Evolutionary conservation across 495 filamentous ascomycete genomes (phyloP).

Genomic region (Neurospora intermedia): DNA sequence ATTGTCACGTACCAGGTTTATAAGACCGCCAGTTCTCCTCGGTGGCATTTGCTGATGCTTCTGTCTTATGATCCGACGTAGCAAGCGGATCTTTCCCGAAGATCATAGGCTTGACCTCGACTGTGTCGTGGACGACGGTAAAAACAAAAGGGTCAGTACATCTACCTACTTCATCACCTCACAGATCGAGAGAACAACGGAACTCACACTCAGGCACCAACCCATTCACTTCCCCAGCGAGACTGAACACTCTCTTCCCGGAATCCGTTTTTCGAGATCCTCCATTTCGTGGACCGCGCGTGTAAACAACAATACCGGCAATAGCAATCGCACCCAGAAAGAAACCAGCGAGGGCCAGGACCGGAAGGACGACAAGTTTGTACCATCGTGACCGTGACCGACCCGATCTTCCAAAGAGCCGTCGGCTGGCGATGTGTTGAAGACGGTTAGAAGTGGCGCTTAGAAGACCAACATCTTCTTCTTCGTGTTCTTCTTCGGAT

Average conservation of each 20-base stretch:
- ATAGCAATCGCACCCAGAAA: neutral
- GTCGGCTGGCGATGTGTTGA: neutral
- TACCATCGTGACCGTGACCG: neutral
- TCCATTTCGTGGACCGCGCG: neutral
- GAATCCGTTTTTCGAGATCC: neutral
- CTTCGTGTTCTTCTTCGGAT: neutral
- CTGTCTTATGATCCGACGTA: slow-evolving; percentile 6
- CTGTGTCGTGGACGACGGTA: neutral
- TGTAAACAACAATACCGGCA: neutral
- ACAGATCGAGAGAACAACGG: neutral
- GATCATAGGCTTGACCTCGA: neutral
- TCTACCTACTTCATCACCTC: neutral
- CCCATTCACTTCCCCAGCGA: neutral
- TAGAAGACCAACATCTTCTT: neutral
- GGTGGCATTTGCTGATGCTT: slow-evolving; percentile 2
- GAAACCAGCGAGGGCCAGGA: neutral
- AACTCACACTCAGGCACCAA: neutral
- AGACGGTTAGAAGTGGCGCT: neutral
- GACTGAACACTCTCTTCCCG: neutral
- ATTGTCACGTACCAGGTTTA: slow-evolving; percentile 5
- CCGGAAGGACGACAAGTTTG: neutral
- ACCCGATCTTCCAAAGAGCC: neutral
- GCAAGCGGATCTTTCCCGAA: neutral
- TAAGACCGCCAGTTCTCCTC: neutral
- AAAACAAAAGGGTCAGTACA: neutral